Evolutionary conservation across 148 eudicot species (phyloP), one percentile per base, ranked within the genome.

Genomic region (Polygonum maritimum): DNA sequence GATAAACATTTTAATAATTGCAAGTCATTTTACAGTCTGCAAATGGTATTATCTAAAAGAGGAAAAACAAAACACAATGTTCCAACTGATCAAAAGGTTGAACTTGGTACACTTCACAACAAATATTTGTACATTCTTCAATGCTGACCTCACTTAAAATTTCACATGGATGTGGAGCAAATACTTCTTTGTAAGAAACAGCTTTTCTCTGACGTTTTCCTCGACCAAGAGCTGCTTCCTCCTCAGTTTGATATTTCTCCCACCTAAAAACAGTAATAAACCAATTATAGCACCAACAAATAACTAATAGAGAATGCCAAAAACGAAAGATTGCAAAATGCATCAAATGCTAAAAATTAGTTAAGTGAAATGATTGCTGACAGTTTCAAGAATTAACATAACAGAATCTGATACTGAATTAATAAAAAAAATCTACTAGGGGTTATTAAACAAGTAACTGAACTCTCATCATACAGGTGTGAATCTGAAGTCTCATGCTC

Each of bases 181-280:
- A 95, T 76, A 88, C 98, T 83, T 96, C 99, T 80, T 90, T 88
- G 79, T 96, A 96, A 69, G 99, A 91, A 79, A 96, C 87, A 51
- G 95, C 88, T 91, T 96, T 96, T 75, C 99, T 86, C 75, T 84
- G 89, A 76, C 99, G 94, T 82, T 96, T 96, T 52, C 99, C 99
- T 74, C 99, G 86, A 79, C 99, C 99, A 77, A 96, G 98, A 74
- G 95, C 86, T 62, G 97, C 99, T 88, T 89, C 97, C 85, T 91
- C 98, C 81, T 92, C 98, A 76, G 57, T 87, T 78, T 89, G 93
- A 83, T 92, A 89, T 75, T 84, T 91, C 84, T 92, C 98, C 99
- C 99, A 96, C 87, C 99, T 96, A 75, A 79, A 82, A 54, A 11
- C 21, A 44, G 3, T 15, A 41, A 35, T 5, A 65, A 65, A 35